phyloP scores from a whole-genome alignment of 2,329 filamentous ascomycete species.

The Mycogone perniciosa region DNA sequence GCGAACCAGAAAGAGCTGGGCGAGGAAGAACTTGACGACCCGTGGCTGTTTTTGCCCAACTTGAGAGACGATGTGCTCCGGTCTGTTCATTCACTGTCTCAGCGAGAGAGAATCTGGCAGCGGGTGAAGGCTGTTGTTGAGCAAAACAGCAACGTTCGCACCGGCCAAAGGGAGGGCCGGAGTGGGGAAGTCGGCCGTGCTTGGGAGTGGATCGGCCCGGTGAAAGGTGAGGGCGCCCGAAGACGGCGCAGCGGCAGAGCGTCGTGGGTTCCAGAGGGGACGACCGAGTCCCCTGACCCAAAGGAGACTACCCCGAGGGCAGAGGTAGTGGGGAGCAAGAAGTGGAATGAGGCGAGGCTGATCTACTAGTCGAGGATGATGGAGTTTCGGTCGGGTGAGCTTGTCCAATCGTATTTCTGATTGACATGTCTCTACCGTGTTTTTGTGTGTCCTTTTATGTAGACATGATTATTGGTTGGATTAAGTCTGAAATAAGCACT shows the following conservation, averaged over 20 bases:
- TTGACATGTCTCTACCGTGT: no score
- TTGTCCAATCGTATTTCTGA: no score
- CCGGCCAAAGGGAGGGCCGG: slow-evolving; percentile 59
- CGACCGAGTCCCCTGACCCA: slow-evolving; percentile 28
- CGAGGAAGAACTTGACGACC: slow-evolving; percentile 59
- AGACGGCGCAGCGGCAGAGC: slow-evolving; percentile 48
- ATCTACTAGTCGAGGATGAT: slow-evolving; percentile 25
- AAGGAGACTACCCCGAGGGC: slow-evolving; percentile 22
- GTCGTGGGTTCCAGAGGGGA: slow-evolving; percentile 38
- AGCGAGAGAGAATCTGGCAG: slow-evolving; percentile 78
- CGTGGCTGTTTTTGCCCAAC: slow-evolving; percentile 81
- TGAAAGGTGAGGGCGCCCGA: slow-evolving; percentile 37
- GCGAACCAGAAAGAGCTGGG: slow-evolving; percentile 79
- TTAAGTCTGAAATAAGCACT: neutral
- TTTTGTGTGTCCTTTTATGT: neutral
- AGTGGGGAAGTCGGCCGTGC: slow-evolving; percentile 60
- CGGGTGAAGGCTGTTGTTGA: slow-evolving; percentile 81
- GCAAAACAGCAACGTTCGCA: slow-evolving; percentile 86
- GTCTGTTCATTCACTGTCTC: slow-evolving; percentile 67
- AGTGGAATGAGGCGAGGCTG: slow-evolving; percentile 38
- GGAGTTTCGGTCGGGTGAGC: neutral
- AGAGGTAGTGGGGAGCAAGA: slow-evolving; percentile 22
- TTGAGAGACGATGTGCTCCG: slow-evolving; percentile 85
- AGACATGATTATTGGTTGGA: neutral
- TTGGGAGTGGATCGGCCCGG: slow-evolving; percentile 64